Conservation (phyloP, 2,329 filamentous ascomycete species). For the Xenosphaeropsis pyriputrescens region DNA sequence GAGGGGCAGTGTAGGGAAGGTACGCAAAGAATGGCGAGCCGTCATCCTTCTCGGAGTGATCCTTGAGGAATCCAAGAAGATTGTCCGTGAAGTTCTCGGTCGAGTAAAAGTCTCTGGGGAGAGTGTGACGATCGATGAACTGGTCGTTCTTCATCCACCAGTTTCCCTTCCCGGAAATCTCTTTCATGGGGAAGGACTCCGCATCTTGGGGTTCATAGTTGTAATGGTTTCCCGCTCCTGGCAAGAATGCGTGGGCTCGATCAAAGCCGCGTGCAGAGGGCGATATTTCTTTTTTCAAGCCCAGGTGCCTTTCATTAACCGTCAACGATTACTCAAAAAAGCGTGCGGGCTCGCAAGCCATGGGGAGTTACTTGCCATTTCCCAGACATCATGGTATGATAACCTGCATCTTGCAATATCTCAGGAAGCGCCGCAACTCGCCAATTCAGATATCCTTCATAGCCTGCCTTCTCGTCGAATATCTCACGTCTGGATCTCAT, state of each 20-base stretch:
- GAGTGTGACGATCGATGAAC: conserved; percentile 18
- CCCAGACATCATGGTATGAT: conserved; percentile 35
- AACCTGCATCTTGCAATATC: conserved; percentile 33
- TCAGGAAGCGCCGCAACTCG: conserved; percentile 34
- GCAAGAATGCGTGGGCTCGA: conserved; percentile 35
- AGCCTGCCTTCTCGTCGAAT: conserved; percentile 34
- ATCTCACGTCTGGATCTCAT: conserved; percentile 5
- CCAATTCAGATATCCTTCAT: conserved; percentile 40
- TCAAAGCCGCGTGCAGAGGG: conserved; percentile 36
- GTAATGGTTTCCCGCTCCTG: conserved; percentile 32
- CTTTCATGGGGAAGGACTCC: too few relatives aligned
- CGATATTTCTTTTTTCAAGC: conserved; percentile 18
- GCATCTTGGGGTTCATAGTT: conserved; percentile 16
- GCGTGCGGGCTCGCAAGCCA: conserved; percentile 19
- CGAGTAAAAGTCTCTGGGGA: conserved; percentile 6
- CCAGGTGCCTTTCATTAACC: too few relatives aligned
- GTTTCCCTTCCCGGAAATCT: conserved; percentile 16
- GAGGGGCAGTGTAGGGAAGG: conserved; percentile 34
- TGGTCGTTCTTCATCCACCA: conserved; percentile 28
- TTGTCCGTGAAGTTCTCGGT: conserved; percentile 4
- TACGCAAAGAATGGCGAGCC: conserved; percentile 30
- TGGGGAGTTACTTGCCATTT: conserved; percentile 42
- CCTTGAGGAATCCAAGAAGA: conserved; percentile 5
- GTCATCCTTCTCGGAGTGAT: conserved; percentile 7
- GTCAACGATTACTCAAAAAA: too few relatives aligned